Evolutionary conservation across 2,329 filamentous ascomycete genomes (phyloP).

Genomic region (Balansia obtecta): DNA sequence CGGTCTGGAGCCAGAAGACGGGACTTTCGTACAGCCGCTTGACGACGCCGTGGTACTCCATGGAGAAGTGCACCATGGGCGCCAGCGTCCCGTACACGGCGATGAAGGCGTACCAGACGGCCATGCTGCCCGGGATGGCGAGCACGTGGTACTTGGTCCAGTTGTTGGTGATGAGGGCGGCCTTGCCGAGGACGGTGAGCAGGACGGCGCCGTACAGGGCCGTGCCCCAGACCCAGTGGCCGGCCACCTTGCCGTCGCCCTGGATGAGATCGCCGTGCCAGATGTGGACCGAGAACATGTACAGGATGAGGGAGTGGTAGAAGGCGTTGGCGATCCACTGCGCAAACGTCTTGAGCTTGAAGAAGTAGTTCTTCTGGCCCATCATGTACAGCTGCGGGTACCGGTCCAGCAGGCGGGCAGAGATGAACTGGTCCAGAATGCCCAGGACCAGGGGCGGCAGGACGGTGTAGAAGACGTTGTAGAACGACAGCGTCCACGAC

Average conservation of each 20-base stretch:
- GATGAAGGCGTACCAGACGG: constrained; percentile 84
- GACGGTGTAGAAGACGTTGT: constrained; percentile 97
- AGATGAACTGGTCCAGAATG: constrained; percentile 96
- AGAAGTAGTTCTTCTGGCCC: constrained; percentile 86
- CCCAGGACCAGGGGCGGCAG: constrained; percentile 87
- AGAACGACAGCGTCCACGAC: constrained; percentile 98
- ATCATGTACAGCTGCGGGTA: constrained; percentile 94
- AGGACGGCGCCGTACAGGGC: constrained; percentile 91
- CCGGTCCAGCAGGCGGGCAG: constrained; percentile 79
- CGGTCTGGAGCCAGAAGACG: constrained; percentile 82
- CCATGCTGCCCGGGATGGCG: constrained; percentile 85
- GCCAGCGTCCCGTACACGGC: constrained; percentile 79
- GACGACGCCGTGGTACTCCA: constrained; percentile 76
- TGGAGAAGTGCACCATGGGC: constrained; percentile 68
- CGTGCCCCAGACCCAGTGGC: constrained; percentile 97
- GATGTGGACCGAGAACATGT: constrained; percentile 70
- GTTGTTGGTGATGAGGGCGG: constrained; percentile 86
- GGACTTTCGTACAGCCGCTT: constrained; percentile 69
- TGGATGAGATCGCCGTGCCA: constrained; percentile 72
- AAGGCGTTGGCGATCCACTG: constrained; percentile 91
- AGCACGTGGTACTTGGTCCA: constrained; percentile 98
- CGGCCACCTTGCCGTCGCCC: constrained; percentile 66
- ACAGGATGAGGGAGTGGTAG: constrained; percentile 90
- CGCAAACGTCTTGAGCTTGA: constrained; percentile 83
- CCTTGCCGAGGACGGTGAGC: constrained; percentile 86